Evolutionary conservation across 1,284 basidiomycete genomes (phyloP), one percentile per base, ranked within the genome.

Genomic region (Anthracocystis walkeri): DNA sequence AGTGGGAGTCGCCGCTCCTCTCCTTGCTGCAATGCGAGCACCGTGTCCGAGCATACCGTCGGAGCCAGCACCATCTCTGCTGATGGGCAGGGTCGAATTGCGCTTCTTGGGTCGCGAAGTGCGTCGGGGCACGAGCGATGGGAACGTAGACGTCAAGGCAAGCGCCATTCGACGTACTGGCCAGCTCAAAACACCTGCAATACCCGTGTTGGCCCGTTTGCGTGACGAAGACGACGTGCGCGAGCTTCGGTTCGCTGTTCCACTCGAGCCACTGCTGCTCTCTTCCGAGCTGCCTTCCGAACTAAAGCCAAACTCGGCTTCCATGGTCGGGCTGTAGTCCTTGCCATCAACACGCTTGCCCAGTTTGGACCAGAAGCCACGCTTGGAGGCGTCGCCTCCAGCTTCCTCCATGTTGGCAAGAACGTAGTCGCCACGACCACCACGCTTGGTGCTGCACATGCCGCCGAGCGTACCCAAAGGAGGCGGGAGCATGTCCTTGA

Each of bases 321-420:
- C 74, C 63, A 68, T 68, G 8, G 68, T 71, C 14, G 74, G 74
- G 45, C 68, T 76, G 55, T 71, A 76, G 40, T 35, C 56, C 40
- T 65, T 67, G 53, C 20, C 52, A 16, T 76, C 74, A 1, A 55
- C 53, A 21, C 65, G 74, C 62, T 72, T 72, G 48, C 68, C 65
- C 20, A 71, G 51, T 49, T 67, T 71, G 33, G 73, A 67, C 61
- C 74, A 69, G 50, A 77, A 77, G 14, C 68, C 60, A 21, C 65
- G 54, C 50, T 70, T 66, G 12, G 50, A 50, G 1, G 45, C 55
- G 18, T 67, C 72, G 35, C 66, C 74, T 7, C 20, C 38, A 4
- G 75, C 80, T 46, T 82, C 81, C 31, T 82, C 81, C 79, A 81
- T 80, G 66, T 64, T 78, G 29, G 81, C 79, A 7, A 82, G 68